Evolutionary conservation across 116 monocot species (phyloP), one percentile per base, ranked within the genome.

Genomic region (Iris pallida): DNA sequence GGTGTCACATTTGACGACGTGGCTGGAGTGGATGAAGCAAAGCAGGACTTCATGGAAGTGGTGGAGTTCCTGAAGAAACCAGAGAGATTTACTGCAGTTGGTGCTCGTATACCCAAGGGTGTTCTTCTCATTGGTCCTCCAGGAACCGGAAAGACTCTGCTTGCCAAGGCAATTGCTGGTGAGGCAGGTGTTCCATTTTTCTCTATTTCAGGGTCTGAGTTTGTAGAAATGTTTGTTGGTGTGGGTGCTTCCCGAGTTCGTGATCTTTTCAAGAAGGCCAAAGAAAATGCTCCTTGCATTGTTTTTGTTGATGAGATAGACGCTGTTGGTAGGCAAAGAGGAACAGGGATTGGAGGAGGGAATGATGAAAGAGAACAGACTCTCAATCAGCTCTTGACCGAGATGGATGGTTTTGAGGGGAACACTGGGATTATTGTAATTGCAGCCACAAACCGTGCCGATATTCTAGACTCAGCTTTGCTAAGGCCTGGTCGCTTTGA

Each of bases 261-360:
- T 57, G 83, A 87, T 61, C 80, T 87, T 48, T 87, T 87, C 64
- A 78, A 83, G 69, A 78, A 83, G 68, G 87, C 87, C 10, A 83
- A 83, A 52, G 80, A 83, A 55, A 80, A 80, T 75, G 87, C 87
- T 8, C 87, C 87, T 45, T 80, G 87, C 66, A 87, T 87, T 55
- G 83, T 87, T 7, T 87, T 87, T 78, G 80, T 87, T 61, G 87
- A 87, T 80, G 87, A 87, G 19, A 87, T 87, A 68, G 87, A 87
- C 67, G 87, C 87, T 16, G 77, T 87, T 69, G 87, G 87, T 46
- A 74, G 83, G 53, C 77, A 83, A 68, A 69, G 80, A 43, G 84
- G 84, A 46, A 80, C 84, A 3, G 84, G 84, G 42, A 84, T 84
- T 69, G 84, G 84, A 30, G 84, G 84, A 63, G 84, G 84, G 56